phyloP scores from a whole-genome alignment of 2,329 filamentous ascomycete genomes.

The Gnomoniopsis smithogilvyi region DNA sequence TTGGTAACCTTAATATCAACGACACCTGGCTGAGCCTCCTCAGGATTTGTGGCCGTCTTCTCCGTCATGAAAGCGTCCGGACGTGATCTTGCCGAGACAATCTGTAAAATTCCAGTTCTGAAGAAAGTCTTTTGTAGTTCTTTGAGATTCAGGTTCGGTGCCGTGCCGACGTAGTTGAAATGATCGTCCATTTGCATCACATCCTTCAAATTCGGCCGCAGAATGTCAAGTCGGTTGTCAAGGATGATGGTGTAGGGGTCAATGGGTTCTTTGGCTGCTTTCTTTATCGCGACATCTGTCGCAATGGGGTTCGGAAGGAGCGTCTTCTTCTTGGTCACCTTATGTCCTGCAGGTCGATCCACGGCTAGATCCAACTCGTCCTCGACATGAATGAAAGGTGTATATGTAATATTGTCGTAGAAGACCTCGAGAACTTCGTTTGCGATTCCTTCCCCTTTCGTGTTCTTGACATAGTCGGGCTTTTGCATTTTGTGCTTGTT shows the following conservation, averaged over 20 bases:
- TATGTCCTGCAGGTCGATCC: slow-evolving; percentile 68
- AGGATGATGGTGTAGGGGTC: slow-evolving; percentile 95
- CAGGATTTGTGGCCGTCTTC: slow-evolving; percentile 77
- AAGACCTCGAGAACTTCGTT: slow-evolving; percentile 93
- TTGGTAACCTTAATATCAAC: slow-evolving; percentile 98
- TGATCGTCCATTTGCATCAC: slow-evolving; percentile 89
- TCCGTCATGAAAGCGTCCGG: slow-evolving; percentile 95
- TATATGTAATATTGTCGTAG: slow-evolving; percentile 98
- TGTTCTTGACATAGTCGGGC: slow-evolving; percentile 91
- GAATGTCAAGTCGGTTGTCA: slow-evolving; percentile 77
- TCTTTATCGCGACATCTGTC: slow-evolving; percentile 57
- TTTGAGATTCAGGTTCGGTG: slow-evolving; percentile 71
- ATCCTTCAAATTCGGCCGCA: slow-evolving; percentile 87
- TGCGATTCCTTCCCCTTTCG: slow-evolving; percentile 84
- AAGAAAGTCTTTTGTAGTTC: slow-evolving; percentile 87
- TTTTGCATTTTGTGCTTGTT: slow-evolving; percentile 99
- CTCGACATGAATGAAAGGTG: slow-evolving; percentile 96
- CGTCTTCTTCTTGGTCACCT: slow-evolving; percentile 62
- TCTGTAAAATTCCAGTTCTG: slow-evolving; percentile 87
- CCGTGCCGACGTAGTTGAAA: slow-evolving; percentile 81
- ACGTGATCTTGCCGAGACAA: slow-evolving; percentile 87
- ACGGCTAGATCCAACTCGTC: slow-evolving; percentile 80
- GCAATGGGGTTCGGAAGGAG: slow-evolving; percentile 61
- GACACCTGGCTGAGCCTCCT: slow-evolving; percentile 84
- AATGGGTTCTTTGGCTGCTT: slow-evolving; percentile 75